These are phyloP conservation scores for Choiromyces venosus DNA, from an alignment of 495 filamentous ascomycete genomes.

Conservation along the genomic window DNA sequence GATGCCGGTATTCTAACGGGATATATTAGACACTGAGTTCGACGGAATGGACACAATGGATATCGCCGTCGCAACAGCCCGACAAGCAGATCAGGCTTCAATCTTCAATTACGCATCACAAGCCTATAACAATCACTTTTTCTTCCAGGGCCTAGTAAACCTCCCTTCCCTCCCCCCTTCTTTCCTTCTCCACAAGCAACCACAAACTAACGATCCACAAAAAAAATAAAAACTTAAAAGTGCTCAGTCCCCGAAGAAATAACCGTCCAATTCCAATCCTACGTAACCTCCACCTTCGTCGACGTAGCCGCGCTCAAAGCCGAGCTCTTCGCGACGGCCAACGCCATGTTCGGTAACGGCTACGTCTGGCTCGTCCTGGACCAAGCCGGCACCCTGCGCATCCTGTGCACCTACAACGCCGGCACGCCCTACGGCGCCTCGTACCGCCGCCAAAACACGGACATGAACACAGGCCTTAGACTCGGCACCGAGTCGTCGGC, in stretches of 20 bases:
- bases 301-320: slow-evolving; percentile 71
- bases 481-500: slow-evolving; percentile 11
- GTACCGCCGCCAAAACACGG: slow-evolving; percentile 68
- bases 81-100: slow-evolving; percentile 66
- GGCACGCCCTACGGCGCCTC: slow-evolving; percentile 83
- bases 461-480: slow-evolving; percentile 64
- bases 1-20: neutral
- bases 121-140: slow-evolving; percentile 95
- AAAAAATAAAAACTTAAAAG: neutral
- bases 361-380: slow-evolving; percentile 87
- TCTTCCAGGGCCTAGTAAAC: slow-evolving; percentile 67
- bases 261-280: slow-evolving; percentile 13
- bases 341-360: slow-evolving; percentile 89
- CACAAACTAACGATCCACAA: neutral
- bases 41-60: slow-evolving; percentile 55
- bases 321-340: slow-evolving; percentile 74
- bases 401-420: slow-evolving; percentile 85
- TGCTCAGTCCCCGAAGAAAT: slow-evolving; percentile 17
- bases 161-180: neutral
- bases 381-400: slow-evolving; percentile 52
- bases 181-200: neutral
- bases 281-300: slow-evolving; percentile 56
- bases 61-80: slow-evolving; percentile 69
- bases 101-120: slow-evolving; percentile 94
- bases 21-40: slow-evolving; percentile 52